A percentile compares a stretch with the other conserved stretches of the same genome.
Conservation (phyloP, 345 rosid species). For the Aurinia saxatilis region DNA sequence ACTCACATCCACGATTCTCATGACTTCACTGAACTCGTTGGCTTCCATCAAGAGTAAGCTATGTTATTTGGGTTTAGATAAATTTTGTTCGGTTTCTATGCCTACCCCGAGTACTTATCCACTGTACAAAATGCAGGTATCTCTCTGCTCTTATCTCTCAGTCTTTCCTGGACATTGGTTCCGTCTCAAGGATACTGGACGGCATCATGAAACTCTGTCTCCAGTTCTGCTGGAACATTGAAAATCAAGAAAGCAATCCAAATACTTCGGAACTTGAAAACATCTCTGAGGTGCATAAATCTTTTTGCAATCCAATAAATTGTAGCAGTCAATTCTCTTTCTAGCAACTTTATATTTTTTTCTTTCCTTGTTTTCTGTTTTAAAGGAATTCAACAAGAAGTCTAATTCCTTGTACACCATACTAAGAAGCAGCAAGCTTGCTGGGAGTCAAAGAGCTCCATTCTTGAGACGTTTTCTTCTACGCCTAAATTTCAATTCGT, state of each 20-base stretch:
- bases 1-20: constrained; percentile 74
- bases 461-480: constrained; percentile 89
- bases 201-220: constrained; percentile 94
- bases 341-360: neutral
- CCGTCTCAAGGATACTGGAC: constrained; percentile 89
- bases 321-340: neutral
- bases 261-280: constrained; percentile 76
- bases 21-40: constrained; percentile 92
- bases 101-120: neutral
- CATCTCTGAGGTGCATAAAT: constrained; percentile 58
- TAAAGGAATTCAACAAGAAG: constrained; percentile 92
- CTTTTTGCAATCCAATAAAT: neutral
- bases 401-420: constrained; percentile 88
- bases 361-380: neutral
- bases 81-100: neutral
- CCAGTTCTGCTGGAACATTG: constrained; percentile 96
- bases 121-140: constrained; percentile 53
- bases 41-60: constrained; percentile 93
- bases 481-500: constrained; percentile 83
- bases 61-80: neutral
- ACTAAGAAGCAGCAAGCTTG: constrained; percentile 86
- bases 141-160: constrained; percentile 91
- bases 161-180: constrained; percentile 95
- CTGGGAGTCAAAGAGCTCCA: constrained; percentile 95
- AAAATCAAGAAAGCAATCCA: constrained; percentile 75